Evolutionary conservation across 1,139 yeast genomes (phyloP), one percentile per base, ranked within the genome.

Genomic region (Kodamaea fungicola): DNA sequence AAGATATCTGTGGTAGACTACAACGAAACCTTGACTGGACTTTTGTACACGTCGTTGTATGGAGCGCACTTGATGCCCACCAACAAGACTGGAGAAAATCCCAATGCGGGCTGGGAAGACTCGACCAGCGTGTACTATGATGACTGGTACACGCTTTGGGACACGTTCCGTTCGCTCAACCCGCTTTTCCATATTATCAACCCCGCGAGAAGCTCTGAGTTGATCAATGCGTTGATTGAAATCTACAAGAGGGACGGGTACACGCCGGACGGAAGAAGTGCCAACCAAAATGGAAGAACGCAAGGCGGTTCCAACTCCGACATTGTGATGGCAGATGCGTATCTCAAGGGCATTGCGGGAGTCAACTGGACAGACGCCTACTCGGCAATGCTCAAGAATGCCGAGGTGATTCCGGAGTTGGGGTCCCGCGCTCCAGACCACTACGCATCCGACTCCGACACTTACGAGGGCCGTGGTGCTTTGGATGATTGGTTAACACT

Each of bases 71-170:
- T 66, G 30, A 42, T 62, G 39, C 71, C 71, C 2, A 52, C 67
- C 8, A 61, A 64, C 40, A 50, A 60, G 39, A 62, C 71, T 0
- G 71, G 70, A 4, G 64, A 61, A 36, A 62, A 59, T 35, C 64
- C 67, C 7, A 42, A 51, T 24, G 6, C 26, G 6, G 26, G 26
- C 6, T 47, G 51, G 51, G 52, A 56, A 49, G 38, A 50, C 6
- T 38, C 57, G 0, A 32, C 46, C 4, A 57, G 55, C 10, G 57
- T 61, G 6, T 63, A 62, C 40, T 65, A 64, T 41, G 69, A 64
- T 42, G 71, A 66, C 39, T 66, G 61, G 55, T 64, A 61, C 43
- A 64, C 67, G n/a, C 49, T 66, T 26, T 65, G 72, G 72, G 71
- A 65, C 42, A 57, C 65, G 1, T 66, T 63, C 49, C 45, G 71